Percentiles rank a stretch among this genome's conserved stretches.
Evolutionary conservation across 2,329 filamentous ascomycete genomes (phyloP).

Genomic region (Arthrinium phaeospermum): DNA sequence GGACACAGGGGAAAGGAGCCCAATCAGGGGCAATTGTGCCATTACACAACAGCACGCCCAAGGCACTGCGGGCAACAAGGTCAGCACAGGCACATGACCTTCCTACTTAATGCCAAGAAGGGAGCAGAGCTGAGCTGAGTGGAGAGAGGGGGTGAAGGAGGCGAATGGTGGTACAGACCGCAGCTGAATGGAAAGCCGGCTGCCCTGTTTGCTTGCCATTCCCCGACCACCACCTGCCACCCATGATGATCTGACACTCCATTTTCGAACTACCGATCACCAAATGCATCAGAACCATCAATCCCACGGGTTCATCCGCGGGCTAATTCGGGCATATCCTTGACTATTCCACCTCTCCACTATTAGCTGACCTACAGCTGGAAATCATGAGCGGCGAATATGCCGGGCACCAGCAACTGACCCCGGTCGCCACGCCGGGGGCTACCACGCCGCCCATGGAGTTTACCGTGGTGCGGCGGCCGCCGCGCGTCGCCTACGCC

Average conservation of each 20-base stretch:
- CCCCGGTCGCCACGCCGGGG: background rate
- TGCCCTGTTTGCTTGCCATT: background rate
- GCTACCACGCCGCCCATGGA: background rate
- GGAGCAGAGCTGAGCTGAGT: background rate
- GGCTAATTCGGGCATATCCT: background rate
- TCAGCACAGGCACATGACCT: background rate
- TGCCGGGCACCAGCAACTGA: background rate
- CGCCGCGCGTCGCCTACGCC: conserved; percentile 9
- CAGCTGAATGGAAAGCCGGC: background rate
- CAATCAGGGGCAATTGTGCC: background rate
- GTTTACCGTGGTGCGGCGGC: background rate
- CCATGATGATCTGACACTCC: background rate
- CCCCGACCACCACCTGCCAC: background rate
- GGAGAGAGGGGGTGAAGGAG: background rate
- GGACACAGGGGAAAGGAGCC: background rate
- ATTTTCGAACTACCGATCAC: background rate
- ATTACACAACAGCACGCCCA: background rate
- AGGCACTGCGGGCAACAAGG: background rate
- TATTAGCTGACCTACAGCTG: background rate
- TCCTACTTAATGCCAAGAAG: background rate
- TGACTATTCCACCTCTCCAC: background rate
- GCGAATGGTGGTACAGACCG: background rate
- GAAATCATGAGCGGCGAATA: background rate
- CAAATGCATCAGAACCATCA: background rate
- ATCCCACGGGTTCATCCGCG: background rate